phyloP scores from a whole-genome alignment of 768 basidiomycete species.

The Multifurca ochricompacta region DNA sequence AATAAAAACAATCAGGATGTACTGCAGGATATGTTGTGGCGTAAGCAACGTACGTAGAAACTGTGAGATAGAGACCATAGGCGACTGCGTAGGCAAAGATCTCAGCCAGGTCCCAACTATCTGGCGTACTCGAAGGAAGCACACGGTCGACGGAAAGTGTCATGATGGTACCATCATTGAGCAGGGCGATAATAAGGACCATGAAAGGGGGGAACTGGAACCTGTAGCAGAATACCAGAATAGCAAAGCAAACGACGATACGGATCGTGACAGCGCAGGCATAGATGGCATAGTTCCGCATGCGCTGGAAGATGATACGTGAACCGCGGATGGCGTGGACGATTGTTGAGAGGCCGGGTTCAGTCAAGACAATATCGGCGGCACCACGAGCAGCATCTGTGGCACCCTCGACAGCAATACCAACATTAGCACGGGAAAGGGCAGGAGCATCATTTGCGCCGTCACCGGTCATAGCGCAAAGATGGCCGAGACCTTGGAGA shows the following conservation, averaged over 20 bases:
- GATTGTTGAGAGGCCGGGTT: conserved; percentile 98
- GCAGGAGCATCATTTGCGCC: conserved; percentile 99
- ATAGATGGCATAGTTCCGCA: conserved; percentile 99
- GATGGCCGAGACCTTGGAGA: conserved; percentile 89
- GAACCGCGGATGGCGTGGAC: conserved; percentile 98
- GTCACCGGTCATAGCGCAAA: conserved; percentile 99
- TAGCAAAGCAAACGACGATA: conserved; percentile 96
- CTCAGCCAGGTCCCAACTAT: conserved; percentile 93
- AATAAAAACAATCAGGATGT: conserved; percentile 14
- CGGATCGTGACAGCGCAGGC: conserved; percentile 95
- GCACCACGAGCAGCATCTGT: conserved; percentile 98
- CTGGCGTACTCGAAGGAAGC: conserved; percentile 84
- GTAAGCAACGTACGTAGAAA: conserved; percentile 64
- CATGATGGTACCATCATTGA: conserved; percentile 99
- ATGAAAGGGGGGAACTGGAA: conserved; percentile 99
- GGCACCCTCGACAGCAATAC: conserved; percentile 99
- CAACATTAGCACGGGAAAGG: conserved; percentile 95
- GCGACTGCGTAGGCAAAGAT: conserved; percentile 94
- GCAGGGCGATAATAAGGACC: conserved; percentile 94
- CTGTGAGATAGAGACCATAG: conserved; percentile 89
- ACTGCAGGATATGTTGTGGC: conserved; percentile 10
- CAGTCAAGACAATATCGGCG: conserved; percentile 95
- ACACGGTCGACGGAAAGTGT: conserved; percentile 95
- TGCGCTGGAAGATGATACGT: conserved; percentile 98
- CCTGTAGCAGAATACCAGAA: conserved; percentile 92